Evolutionary conservation across 208 protist genomes (phyloP), one percentile per base, ranked within the genome.

Genomic region (Trypanosoma melophagium): DNA sequence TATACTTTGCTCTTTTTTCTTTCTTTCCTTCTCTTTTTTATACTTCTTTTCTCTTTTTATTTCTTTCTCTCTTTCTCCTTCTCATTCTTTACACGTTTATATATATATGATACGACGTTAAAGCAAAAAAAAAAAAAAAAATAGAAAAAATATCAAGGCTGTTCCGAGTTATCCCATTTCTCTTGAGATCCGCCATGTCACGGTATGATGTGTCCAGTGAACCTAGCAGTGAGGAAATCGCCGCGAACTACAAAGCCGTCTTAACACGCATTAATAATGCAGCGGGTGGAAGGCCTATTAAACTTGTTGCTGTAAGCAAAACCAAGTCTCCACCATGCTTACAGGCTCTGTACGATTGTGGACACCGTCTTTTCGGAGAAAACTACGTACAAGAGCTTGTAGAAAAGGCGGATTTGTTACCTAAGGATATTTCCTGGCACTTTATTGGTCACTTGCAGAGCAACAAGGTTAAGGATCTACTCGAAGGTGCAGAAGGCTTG

Each of bases 401-500:
- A 0, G 86, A 94, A 63, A 99, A 99, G 86, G 79, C 87, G 1
- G 45, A 52, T 25, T 52, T 76, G 58, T 66, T 96, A 50, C 90
- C 94, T 0, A 42, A 81, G 22, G 97, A 98, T 68, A 96, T 98
- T 40, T 52, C 80, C 28, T 99, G 97, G 97, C 98, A 98, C 71
- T 99, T 99, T 62, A 98, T 99, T 74, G 98, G 98, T 9, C 94
- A 98, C 61, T 70, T 99, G 41, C 98, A 99, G 81, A 97, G 86
- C 69, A 99, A 99, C 79, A 99, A 99, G 71, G 80, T 93, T 52
- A 97, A 92, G 70, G 61, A 90, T 53, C 72, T 98, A 17, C 80
- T 96, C 9, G 42, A 74, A 45, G 75, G 58, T 8, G 79, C 69
- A 45, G 69, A 79, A 13, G 86, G 86, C 66, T 60, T 98, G 10